Percentiles rank a stretch among this genome's conserved stretches.
These are phyloP conservation scores for Fraxinus latifolia DNA, from an alignment of 305 asterid species.

Conservation along the genomic window DNA sequence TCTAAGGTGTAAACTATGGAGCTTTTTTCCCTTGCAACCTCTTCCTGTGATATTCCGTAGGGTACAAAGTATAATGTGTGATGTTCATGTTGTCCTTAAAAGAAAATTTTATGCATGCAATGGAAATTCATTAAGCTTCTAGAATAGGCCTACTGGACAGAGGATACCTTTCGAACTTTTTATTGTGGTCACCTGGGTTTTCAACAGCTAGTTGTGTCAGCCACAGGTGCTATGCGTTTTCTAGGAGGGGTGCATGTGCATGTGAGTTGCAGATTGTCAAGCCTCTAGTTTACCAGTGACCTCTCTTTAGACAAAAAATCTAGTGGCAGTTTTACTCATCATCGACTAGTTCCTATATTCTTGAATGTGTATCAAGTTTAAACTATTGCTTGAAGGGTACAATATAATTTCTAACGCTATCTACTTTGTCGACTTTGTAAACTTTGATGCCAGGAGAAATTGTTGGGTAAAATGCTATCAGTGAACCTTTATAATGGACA, in stretches of 20 bases:
- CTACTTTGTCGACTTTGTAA: background rate
- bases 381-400: background rate
- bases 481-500: background rate
- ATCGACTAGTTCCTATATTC: background rate
- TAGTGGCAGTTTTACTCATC: background rate
- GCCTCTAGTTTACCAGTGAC: background rate
- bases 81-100: background rate
- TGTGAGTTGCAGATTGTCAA: background rate
- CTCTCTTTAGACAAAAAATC: background rate
- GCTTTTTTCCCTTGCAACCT: background rate
- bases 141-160: background rate
- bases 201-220: background rate
- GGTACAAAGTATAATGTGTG: background rate
- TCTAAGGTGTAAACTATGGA: background rate
- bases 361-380: background rate
- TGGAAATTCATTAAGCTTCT: background rate
- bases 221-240: background rate
- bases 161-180: background rate
- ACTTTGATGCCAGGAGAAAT: background rate
- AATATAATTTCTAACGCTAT: background rate
- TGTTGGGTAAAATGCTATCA: background rate
- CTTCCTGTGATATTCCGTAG: background rate
- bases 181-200: background rate
- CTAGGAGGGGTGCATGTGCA: background rate
- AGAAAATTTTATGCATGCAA: background rate